Evolutionary conservation across 139 green algal species (phyloP).

Genomic region (Coelastrella sp.): DNA sequence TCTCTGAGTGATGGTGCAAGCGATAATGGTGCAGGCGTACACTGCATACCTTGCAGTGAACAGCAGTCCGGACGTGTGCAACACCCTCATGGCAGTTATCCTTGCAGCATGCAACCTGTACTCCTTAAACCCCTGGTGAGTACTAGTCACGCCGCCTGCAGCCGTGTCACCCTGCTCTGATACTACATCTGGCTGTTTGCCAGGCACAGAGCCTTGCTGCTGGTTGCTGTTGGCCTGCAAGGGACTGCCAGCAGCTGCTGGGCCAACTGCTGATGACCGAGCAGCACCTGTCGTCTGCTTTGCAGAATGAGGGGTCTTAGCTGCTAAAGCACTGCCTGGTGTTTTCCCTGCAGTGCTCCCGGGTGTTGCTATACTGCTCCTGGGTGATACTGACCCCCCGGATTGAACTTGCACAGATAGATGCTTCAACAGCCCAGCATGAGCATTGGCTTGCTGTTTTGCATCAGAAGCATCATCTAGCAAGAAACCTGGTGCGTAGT

Average conservation of each 20-base stretch:
- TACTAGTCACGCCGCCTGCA: not conserved
- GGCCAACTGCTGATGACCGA: not conserved
- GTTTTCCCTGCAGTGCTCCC: not conserved
- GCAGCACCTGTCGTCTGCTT: not conserved
- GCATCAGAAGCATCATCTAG: not conserved
- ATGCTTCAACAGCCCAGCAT: constrained; percentile 12
- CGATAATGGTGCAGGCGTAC: not conserved
- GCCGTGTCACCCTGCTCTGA: not conserved
- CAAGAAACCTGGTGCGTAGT: not conserved
- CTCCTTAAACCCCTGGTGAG: not conserved
- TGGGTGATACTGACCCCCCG: not conserved
- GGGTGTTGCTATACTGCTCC: not conserved
- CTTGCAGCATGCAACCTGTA: constrained; percentile 11
- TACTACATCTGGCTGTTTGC: not conserved
- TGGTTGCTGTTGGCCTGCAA: not conserved
- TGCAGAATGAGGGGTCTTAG: not conserved
- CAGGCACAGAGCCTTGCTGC: not conserved
- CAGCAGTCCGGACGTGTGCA: constrained; percentile 32
- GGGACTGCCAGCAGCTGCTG: not conserved
- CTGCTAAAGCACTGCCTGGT: not conserved
- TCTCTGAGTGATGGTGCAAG: not conserved
- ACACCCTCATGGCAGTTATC: constrained; percentile 36
- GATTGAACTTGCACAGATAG: constrained; percentile 7
- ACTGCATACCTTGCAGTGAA: constrained; percentile 40
- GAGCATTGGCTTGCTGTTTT: not conserved